Evolutionary conservation across 345 rosid species (phyloP), one percentile per base, ranked within the genome.

Genomic region (Heritiera littoralis): DNA sequence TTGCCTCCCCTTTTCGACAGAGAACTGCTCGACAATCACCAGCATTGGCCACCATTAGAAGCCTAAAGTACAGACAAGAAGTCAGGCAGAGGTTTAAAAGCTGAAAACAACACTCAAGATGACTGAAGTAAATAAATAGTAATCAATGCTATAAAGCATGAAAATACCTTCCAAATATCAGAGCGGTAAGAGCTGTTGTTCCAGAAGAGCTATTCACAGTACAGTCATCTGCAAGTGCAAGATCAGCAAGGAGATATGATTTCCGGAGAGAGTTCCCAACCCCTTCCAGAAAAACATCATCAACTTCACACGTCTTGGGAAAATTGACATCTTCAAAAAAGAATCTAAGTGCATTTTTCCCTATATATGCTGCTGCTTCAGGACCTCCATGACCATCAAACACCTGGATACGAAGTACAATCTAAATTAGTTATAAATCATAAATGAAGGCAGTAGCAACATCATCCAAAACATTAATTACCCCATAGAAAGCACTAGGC

Each of bases 371-470:
- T n/a, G 93, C 90, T 10, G 95, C 95, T 83, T 88, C 98, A 9
- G 94, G 90, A 75, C 98, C 98, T 65, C 95, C 98, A 82, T 95
- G 98, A 55, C 98, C 98, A 84, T 95, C 98, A 82, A 93, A 95
- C 51, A 95, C 89, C 95, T 89, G 78, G 58, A 71, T 55, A 40
- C 13, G 30, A 7, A 17, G 30, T 45, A 9, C 65, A 81, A 67
- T 51, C 58, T 43, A 65, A 75, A 73, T 79, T 66, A 80, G 52
- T 63, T 43, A 79, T 7, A 30, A 14, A 46, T 46, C 76, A 79
- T 32, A 32, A 40, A 61, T 54, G 40, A 40, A n/a, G n/a, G 49
- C 38, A 75, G 76, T 17, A 58, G n/a, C 48, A 80, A 72, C 38
- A 23, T 8, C 63, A 64, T 78, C 8, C 20, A 40, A 72, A 77